Base-by-base conservation (phyloP, 257 asterid species). In the Solanum medicagineum region DNA sequence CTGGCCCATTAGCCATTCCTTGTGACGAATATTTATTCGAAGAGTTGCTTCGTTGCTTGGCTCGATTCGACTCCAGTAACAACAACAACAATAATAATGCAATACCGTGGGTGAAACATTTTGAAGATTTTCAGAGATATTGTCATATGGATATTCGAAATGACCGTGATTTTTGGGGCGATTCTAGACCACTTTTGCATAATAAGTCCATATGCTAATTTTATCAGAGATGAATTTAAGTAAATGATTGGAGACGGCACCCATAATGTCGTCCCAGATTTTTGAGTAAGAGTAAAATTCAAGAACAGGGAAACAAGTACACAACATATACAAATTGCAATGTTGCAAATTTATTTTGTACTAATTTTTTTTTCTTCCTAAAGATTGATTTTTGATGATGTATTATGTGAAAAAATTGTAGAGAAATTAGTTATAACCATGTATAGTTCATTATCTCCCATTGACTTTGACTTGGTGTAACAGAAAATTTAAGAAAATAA, bases 1-100 rank as follows among this genome's bases (percentile, higher is more conserved):
- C 87, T 7, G 95, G 95, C 13, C 95, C 92, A 60, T 70, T 92
- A 62, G 86, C 90, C 42, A 91, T 92, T 84, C 95, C 95, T 17
- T 92, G 95, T 65, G 94, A 89, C 8, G 94, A 92, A 65, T 80
- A 87, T 6, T 20, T 88, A 54, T 92, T 92, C 13, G 94, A 91
- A 75, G 91, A 88, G 8, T 85, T 91, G 8, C 87, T 92, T 12
- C 75, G 87, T 83, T 82, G 59, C 87, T 16, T 92, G 91, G 88
- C 91, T 66, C 90, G 89, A 13, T 36, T 62, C 8, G 86, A 87
- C 47, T 88, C 88, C 1, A 14, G 49, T 42, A 69, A 83, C 13
- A 65, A 73, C 53, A 84, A 80, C 32, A 56, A 36, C 42, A 36
- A 80, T 20, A 63, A 59, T 57, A 57, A 66, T 32, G 49, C 80